phyloP scores from a whole-genome alignment of 257 asterid genomes.

The Cordia subcordata region DNA sequence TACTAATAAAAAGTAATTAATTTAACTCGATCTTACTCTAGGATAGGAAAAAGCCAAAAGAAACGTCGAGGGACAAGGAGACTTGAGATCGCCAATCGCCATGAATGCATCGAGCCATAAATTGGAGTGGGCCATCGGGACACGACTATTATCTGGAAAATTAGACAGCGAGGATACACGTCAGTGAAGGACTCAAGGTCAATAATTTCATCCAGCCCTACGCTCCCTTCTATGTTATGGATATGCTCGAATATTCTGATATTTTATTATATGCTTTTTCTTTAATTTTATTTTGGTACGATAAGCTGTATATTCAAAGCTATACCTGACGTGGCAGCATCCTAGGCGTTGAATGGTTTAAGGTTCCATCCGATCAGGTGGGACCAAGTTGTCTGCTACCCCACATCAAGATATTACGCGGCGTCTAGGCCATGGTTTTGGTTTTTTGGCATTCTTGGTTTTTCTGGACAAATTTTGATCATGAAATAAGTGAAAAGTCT shows the following conservation, averaged over 20 bases:
- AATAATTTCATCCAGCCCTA: slow-evolving; percentile 25
- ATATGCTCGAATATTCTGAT: slow-evolving; percentile 71
- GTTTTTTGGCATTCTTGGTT: too few species aligned
- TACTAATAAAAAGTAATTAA: too few species aligned
- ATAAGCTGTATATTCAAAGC: too few species aligned
- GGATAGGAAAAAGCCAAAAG: background rate
- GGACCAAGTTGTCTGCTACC: slow-evolving; percentile 31
- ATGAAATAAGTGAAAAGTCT: slow-evolving; percentile 3
- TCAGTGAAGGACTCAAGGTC: slow-evolving; percentile 37
- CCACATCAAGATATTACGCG: slow-evolving; percentile 43
- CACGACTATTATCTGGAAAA: slow-evolving; percentile 22
- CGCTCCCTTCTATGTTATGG: slow-evolving; percentile 29
- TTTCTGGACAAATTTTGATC: slow-evolving; percentile 15
- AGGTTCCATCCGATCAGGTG: slow-evolving; percentile 42
- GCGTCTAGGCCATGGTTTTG: slow-evolving; percentile 54
- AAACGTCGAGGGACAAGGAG: background rate
- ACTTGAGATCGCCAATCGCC: slow-evolving; percentile 6
- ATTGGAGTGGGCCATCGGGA: slow-evolving; percentile 9
- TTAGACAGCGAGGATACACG: slow-evolving; percentile 82
- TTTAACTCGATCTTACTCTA: too few species aligned
- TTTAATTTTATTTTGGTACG: too few species aligned
- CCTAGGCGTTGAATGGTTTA: slow-evolving; percentile 13
- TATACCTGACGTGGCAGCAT: slow-evolving; percentile 34
- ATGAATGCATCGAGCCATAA: slow-evolving; percentile 2
- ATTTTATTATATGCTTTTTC: background rate